These are phyloP conservation scores for Purpureocillium takamizusanense DNA, from an alignment of 2,329 filamentous ascomycete species.

Conservation along the genomic window DNA sequence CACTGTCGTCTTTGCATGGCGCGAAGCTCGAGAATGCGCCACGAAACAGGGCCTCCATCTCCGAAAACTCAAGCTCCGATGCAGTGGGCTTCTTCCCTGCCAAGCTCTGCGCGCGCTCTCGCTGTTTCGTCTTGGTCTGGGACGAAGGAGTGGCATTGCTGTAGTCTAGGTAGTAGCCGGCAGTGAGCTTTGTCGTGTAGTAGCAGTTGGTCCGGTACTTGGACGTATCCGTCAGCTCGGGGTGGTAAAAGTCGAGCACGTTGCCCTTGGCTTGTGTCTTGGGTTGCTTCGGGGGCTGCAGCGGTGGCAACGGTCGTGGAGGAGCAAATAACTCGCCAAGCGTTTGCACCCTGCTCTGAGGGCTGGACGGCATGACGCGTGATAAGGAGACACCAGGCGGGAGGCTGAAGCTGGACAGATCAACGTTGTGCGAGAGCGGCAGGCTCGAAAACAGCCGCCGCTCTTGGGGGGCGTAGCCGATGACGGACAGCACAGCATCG, in stretches of 20 bases:
- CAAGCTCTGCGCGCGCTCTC: conserved; percentile 62
- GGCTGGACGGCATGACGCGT: conserved; percentile 22
- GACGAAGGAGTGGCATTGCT: conserved; percentile 51
- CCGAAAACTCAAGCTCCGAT: conserved; percentile 49
- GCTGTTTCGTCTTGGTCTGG: conserved; percentile 52
- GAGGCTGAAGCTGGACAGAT: conserved; percentile 39
- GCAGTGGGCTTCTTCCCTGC: conserved; percentile 49
- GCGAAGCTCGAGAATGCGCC: conserved; percentile 75
- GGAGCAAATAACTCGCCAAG: conserved; percentile 69
- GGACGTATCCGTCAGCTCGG: conserved; percentile 46
- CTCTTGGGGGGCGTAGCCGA: conserved; percentile 63
- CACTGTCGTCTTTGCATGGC: conserved; percentile 64
- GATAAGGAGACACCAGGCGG: conserved; percentile 61
- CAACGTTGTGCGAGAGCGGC: conserved; percentile 26
- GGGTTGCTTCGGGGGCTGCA: conserved; percentile 64
- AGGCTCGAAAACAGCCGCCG: conserved; percentile 83
- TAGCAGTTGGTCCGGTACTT: conserved; percentile 50
- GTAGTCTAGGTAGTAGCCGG: conserved; percentile 64
- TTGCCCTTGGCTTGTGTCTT: conserved; percentile 60
- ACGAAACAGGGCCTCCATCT: conserved; percentile 66
- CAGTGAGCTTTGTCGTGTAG: conserved; percentile 54
- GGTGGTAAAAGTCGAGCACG: conserved; percentile 42
- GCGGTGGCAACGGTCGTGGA: conserved; percentile 51
- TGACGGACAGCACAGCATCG: conserved; percentile 62
- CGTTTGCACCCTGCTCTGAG: conserved; percentile 46